These are phyloP conservation scores for Euphorbia pulcherrima DNA, from an alignment of 345 rosid genomes.

Conservation along the genomic window DNA sequence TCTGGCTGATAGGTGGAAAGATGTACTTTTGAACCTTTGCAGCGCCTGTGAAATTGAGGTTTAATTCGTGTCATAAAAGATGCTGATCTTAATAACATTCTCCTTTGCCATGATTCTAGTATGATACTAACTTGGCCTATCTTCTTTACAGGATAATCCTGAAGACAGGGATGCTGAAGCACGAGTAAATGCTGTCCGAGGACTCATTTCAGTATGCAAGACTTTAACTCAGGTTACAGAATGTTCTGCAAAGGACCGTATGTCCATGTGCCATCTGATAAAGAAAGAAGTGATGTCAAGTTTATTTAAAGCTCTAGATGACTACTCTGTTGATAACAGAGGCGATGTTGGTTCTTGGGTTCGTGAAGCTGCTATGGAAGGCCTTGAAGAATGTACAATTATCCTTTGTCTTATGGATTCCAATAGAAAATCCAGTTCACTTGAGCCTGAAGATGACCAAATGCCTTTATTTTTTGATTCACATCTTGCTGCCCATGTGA, in stretches of 20 bases:
- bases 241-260: conserved; percentile 33
- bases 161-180: conserved; percentile 98
- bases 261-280: conserved; percentile 54
- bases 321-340: conserved; percentile 90
- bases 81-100: conserved; percentile 8
- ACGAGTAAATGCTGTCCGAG: conserved; percentile 85
- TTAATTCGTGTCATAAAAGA: conserved; percentile 11
- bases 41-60: conserved; percentile 79
- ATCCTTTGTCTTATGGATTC: conserved; percentile 51
- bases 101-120: conserved; percentile 2
- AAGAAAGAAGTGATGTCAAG: conserved; percentile 76
- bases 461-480: conserved; percentile 43
- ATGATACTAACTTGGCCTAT: conserved; percentile 16
- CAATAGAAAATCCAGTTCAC: conserved; percentile 11
- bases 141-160: conserved; percentile 58
- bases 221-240: conserved; percentile 54
- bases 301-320: conserved; percentile 79
- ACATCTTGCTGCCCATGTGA: conserved; percentile 53
- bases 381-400: conserved; percentile 75
- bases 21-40: conserved; percentile 68
- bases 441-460: conserved; percentile 30
- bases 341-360: conserved; percentile 99
- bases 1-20: conserved; percentile 59
- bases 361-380: conserved; percentile 94
- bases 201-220: conserved; percentile 77